phyloP scores from a whole-genome alignment of 345 rosid genomes.

The Aquilaria sinensis region DNA sequence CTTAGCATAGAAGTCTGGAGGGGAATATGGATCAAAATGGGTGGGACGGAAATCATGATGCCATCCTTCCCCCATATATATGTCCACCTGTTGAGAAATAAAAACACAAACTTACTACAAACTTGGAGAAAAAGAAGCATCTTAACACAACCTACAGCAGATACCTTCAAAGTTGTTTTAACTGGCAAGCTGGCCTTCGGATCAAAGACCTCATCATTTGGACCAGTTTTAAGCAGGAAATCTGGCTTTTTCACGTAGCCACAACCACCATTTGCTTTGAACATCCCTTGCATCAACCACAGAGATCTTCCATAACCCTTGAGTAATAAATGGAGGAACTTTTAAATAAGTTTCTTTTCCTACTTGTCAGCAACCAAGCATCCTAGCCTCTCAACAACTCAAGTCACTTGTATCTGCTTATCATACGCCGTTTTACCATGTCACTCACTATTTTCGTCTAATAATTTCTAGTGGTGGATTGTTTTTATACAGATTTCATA shows the following conservation, averaged over 20 bases:
- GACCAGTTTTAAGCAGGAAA: slow-evolving; percentile 37
- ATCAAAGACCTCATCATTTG: slow-evolving; percentile 46
- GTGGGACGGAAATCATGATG: slow-evolving; percentile 54
- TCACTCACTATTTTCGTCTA: too few species aligned
- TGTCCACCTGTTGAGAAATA: slow-evolving; percentile 42
- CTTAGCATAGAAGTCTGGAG: slow-evolving; percentile 57
- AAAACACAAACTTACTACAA: neutral
- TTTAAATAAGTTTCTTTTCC: too few species aligned
- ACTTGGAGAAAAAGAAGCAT: neutral
- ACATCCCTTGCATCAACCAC: slow-evolving; percentile 96
- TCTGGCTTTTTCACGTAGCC: slow-evolving; percentile 86
- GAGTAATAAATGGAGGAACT: too few species aligned
- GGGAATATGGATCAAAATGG: slow-evolving; percentile 39
- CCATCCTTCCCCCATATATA: slow-evolving; percentile 97
- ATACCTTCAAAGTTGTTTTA: slow-evolving; percentile 67
- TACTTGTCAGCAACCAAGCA: too few species aligned
- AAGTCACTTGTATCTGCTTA: too few species aligned
- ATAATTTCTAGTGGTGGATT: too few species aligned
- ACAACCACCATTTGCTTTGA: slow-evolving; percentile 86
- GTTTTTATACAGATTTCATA: too few species aligned
- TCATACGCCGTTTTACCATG: too few species aligned
- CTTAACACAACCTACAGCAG: slow-evolving; percentile 5
- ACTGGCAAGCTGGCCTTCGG: slow-evolving; percentile 42
- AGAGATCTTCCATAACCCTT: slow-evolving; percentile 84
- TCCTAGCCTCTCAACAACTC: too few species aligned